Evolutionary conservation across 176 grass and related monocot species (phyloP).

Genomic region (Phoenix dactylifera): DNA sequence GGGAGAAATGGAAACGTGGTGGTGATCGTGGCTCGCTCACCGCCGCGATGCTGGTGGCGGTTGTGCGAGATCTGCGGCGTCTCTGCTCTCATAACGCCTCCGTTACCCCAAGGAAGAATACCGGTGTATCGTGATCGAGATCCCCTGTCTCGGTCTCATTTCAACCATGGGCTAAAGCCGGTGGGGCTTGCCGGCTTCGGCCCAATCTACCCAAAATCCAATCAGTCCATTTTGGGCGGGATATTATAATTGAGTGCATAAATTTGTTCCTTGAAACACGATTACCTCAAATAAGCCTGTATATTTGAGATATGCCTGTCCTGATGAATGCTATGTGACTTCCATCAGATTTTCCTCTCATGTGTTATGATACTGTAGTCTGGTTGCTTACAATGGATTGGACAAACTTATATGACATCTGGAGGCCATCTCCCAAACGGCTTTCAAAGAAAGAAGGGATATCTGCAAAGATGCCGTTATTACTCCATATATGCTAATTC

Average conservation of each 20-base stretch:
- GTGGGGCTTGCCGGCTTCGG: no score
- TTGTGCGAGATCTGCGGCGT: no score
- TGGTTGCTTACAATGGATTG: slow-evolving; percentile 63
- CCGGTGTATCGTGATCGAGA: no score
- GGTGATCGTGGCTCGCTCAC: no score
- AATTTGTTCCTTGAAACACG: slow-evolving; percentile 96
- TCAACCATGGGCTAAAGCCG: no score
- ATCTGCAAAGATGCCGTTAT: slow-evolving; percentile 42
- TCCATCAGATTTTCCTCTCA: slow-evolving; percentile 33
- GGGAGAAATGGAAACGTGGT: no score
- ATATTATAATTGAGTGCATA: slow-evolving; percentile 80
- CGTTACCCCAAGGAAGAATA: no score
- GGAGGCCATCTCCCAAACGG: slow-evolving; percentile 85
- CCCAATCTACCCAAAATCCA: no score
- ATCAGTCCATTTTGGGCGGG: no score
- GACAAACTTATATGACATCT: slow-evolving; percentile 83
- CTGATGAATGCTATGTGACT: slow-evolving; percentile 79
- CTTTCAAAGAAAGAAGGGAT: slow-evolving; percentile 98
- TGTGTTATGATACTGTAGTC: slow-evolving; percentile 31
- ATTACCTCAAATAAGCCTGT: slow-evolving; percentile 80
- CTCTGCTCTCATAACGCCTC: no score
- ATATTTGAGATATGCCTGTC: slow-evolving; percentile 87
- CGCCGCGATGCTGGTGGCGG: no score
- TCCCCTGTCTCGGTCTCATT: no score
- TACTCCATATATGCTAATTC: slow-evolving; percentile 9